phyloP scores from a whole-genome alignment of 306 rosid genomes.

The Casuarina equisetifolia region DNA sequence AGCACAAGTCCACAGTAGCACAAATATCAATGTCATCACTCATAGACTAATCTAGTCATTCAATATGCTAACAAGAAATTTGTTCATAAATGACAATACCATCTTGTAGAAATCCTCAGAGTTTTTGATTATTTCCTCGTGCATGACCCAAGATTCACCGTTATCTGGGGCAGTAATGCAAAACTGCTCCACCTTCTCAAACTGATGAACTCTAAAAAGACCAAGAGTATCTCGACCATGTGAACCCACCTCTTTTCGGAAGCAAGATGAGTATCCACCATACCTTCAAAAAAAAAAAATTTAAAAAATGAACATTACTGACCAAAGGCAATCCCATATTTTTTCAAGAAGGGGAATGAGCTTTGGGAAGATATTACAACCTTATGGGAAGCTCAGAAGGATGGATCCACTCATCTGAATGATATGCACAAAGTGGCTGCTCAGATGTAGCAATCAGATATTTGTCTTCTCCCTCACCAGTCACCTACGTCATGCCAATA shows the following conservation, averaged over 20 bases:
- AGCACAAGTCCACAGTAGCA: not conserved
- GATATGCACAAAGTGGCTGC: constrained; percentile 92
- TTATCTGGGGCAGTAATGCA: constrained; percentile 81
- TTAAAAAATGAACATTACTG: constrained; percentile 1
- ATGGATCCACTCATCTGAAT: constrained; percentile 92
- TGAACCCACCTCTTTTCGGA: constrained; percentile 96
- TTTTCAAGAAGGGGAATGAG: not conserved
- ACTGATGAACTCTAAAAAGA: constrained; percentile 93
- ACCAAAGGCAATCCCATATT: constrained; percentile 8
- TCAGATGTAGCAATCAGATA: constrained; percentile 97
- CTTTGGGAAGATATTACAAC: constrained; percentile 34
- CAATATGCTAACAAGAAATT: not conserved
- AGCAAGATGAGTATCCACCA: constrained; percentile 95
- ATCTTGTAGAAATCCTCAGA: constrained; percentile 81
- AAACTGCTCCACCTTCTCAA: constrained; percentile 95
- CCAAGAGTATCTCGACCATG: constrained; percentile 97
- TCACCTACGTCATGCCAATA: constrained; percentile 49
- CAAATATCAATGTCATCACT: not conserved
- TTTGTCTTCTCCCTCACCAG: constrained; percentile 98
- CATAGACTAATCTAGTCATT: not conserved
- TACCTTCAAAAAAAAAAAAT: constrained; percentile 41
- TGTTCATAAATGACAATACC: constrained; percentile 35
- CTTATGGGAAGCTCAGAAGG: constrained; percentile 87
- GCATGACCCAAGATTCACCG: constrained; percentile 93
- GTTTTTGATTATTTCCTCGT: constrained; percentile 90